A percentile compares a stretch with the other conserved stretches of the same genome.
Conservation (phyloP, 2,329 filamentous ascomycete species). For the Dichotomopilus funicola region DNA sequence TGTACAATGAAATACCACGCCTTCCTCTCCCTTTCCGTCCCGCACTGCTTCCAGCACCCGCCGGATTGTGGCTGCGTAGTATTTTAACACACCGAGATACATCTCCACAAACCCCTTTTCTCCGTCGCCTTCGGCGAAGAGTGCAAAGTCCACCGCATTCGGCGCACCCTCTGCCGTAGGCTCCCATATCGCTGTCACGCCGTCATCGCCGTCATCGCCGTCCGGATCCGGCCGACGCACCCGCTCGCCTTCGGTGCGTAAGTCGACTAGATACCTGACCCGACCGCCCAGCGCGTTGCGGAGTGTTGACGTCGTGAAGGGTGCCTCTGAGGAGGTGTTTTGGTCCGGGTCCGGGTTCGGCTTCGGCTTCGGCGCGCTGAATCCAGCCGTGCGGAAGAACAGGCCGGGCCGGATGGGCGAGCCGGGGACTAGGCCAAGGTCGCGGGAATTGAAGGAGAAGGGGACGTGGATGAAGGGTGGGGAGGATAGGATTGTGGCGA, state of each 20-base stretch:
- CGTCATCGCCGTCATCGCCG: slow-evolving; percentile 33
- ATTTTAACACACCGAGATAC: slow-evolving; percentile 41
- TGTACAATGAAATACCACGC: slow-evolving; percentile 50
- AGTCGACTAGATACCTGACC: slow-evolving; percentile 43
- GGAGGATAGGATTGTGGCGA: slow-evolving; percentile 30
- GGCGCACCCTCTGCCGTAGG: slow-evolving; percentile 31
- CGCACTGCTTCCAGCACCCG: slow-evolving; percentile 41
- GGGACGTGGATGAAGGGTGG: slow-evolving; percentile 42
- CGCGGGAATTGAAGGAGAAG: slow-evolving; percentile 47
- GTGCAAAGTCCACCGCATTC: slow-evolving; percentile 29
- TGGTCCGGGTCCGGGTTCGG: not conserved
- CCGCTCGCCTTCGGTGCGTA: slow-evolving; percentile 42
- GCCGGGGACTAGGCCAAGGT: slow-evolving; percentile 39
- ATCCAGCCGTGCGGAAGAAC: slow-evolving; percentile 42
- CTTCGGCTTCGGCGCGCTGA: slow-evolving; percentile 23
- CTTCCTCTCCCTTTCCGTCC: slow-evolving; percentile 36
- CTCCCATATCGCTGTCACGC: slow-evolving; percentile 42
- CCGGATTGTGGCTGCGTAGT: slow-evolving; percentile 37
- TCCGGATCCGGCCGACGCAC: slow-evolving; percentile 36
- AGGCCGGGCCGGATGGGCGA: slow-evolving; percentile 34
- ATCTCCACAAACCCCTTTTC: slow-evolving; percentile 39
- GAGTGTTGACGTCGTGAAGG: slow-evolving; percentile 32
- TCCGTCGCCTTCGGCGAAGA: slow-evolving; percentile 41
- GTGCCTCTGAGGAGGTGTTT: slow-evolving; percentile 10
- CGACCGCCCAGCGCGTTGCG: slow-evolving; percentile 30